Evolutionary conservation across 768 basidiomycete genomes (phyloP), one percentile per base, ranked within the genome.

Genomic region (Lentinula detonsa): DNA sequence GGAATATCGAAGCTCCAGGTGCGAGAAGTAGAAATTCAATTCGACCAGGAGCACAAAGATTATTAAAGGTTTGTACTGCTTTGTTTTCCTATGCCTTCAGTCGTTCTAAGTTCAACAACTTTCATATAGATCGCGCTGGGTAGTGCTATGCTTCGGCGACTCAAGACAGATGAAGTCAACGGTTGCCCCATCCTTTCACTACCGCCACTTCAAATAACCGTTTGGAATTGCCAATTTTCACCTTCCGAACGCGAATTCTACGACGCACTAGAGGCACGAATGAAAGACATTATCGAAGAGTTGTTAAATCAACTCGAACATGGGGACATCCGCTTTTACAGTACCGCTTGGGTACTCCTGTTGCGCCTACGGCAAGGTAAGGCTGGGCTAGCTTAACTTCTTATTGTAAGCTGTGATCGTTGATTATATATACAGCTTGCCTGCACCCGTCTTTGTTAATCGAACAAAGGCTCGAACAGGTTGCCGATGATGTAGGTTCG

Each of bases 301-400:
- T 77, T 91, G 49, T 80, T 87, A 72, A 16, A 21, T 2, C 28
- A 46, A 15, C 72, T 75, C 58, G 72, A 77, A 34, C 75, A 81
- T 21, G 78, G 45, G 4, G 35, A 48, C 21, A 57, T 81, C 63
- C 83, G 78, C 50, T 45, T 45, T 40, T 91, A 92, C 69, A 90
- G 88, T 0, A 81, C 83, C 40, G 85, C 91, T 7, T 75, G 92
- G 65, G 76, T 89, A 11, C 70, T 91, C 31, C 78, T 91, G 62
- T 80, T 98, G 56, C 84, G 96, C 23, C 78, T 98, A 50, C 87
- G 96, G 34, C 96, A 99, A 83, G 93, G 95, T 90, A 63, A 28
- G 28, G 28, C 57, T 33, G n/a, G 45, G 4, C 13, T 21, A 21
- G 51, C 52, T 50, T n/a, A 10, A 49, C 8, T 4, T 23, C 61